Evolutionary conservation across 2,329 filamentous ascomycete species (phyloP).

Genomic region (Pseudocercospora musae): DNA sequence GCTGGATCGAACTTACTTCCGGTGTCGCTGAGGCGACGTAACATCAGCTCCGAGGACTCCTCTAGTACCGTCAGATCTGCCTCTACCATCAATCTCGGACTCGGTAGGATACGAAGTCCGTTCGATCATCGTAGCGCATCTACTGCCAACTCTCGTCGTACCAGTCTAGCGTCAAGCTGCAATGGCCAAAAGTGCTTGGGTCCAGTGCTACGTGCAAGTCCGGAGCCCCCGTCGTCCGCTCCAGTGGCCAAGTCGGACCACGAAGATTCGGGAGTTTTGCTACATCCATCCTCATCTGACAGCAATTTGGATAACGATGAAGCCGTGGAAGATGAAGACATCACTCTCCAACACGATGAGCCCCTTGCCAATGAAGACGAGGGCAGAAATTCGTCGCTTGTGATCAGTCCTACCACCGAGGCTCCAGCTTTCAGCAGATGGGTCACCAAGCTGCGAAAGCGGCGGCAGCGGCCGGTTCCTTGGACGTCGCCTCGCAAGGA

Average conservation of each 20-base stretch:
- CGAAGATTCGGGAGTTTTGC: background rate
- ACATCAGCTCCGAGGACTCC: slow-evolving; percentile 1
- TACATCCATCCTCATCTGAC: background rate
- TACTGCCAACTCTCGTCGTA: slow-evolving; percentile 10
- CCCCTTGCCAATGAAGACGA: background rate
- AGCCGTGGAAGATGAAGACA: background rate
- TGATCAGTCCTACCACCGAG: slow-evolving; percentile 3
- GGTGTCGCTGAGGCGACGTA: slow-evolving; percentile 12
- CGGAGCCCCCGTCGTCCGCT: background rate
- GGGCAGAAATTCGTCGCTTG: background rate
- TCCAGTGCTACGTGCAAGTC: background rate
- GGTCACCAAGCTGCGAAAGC: slow-evolving; percentile 66
- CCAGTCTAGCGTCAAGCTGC: slow-evolving; percentile 18
- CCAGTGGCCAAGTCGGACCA: background rate
- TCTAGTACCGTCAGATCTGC: slow-evolving; percentile 2
- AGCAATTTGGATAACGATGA: background rate
- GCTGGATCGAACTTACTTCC: slow-evolving; percentile 20
- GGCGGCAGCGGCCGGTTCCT: slow-evolving; percentile 46
- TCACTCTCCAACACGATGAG: background rate
- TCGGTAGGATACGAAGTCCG: slow-evolving; percentile 7
- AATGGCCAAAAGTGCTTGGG: background rate
- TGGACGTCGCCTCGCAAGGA: slow-evolving; percentile 36
- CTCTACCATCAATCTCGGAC: slow-evolving; percentile 15
- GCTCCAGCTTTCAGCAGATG: slow-evolving; percentile 66
- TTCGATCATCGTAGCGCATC: slow-evolving; percentile 10